A percentile compares a stretch with the other conserved stretches of the same genome.
These are phyloP conservation scores for Pythium aristosporum DNA, from an alignment of 352 stramenopile species.

Conservation along the genomic window DNA sequence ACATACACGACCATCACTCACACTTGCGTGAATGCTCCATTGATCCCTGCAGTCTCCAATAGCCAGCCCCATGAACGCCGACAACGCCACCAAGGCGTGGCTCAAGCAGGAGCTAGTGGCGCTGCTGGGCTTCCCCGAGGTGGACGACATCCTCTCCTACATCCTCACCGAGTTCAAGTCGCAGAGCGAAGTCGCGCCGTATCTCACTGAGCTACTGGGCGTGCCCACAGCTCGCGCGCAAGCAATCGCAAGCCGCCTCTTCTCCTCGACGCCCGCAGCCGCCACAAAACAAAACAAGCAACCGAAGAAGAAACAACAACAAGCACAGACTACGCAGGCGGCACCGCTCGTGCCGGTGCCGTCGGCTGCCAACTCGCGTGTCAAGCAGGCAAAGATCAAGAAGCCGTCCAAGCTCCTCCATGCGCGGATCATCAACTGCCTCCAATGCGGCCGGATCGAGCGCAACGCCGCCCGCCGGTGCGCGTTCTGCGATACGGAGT, in stretches of 20 bases:
- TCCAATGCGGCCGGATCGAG: conserved; percentile 68
- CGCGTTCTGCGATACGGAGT: conserved; percentile 52
- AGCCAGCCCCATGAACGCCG: conserved; percentile 20
- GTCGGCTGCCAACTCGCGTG: conserved; percentile 39
- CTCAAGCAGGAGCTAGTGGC: conserved; percentile 58
- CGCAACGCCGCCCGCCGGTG: conserved; percentile 54
- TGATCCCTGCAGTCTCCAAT: background rate
- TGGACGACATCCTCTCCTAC: conserved; percentile 69
- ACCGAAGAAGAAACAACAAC: background rate
- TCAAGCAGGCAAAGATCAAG: conserved; percentile 50
- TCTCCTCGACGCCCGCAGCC: conserved; percentile 9
- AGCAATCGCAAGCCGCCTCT: conserved; percentile 48
- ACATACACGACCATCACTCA: conserved; percentile 11
- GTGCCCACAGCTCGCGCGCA: conserved; percentile 46
- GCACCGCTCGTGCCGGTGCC: conserved; percentile 42
- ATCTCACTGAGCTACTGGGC: conserved; percentile 69
- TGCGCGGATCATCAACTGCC: conserved; percentile 66
- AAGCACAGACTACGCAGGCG: background rate
- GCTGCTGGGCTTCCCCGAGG: conserved; percentile 66
- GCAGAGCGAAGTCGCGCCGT: conserved; percentile 46
- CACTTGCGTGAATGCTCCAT: background rate
- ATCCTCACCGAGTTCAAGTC: conserved; percentile 46
- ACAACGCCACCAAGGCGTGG: conserved; percentile 40
- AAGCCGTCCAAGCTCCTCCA: conserved; percentile 52
- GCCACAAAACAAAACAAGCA: background rate